Conservation (phyloP, 148 eudicot genomes). For the Camellia sinensis region DNA sequence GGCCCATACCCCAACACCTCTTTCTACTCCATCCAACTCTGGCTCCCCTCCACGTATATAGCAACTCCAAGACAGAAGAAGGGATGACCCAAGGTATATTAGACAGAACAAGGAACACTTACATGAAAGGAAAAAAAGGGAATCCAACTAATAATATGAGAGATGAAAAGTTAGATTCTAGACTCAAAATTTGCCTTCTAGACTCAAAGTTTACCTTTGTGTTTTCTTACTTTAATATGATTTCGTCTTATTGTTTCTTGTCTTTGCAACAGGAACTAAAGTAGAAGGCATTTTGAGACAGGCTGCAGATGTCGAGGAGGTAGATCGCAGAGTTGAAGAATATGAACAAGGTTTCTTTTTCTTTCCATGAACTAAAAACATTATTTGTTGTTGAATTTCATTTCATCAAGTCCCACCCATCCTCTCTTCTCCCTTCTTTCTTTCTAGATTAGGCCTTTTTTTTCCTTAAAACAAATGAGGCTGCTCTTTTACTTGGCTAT, state of each 20-base stretch:
- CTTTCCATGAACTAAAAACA: neutral
- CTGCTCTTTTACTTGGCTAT: no score
- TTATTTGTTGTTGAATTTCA: neutral
- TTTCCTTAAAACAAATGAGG: no score
- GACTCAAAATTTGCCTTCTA: neutral
- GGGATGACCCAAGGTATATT: no score
- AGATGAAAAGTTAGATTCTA: neutral
- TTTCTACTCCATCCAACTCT: no score
- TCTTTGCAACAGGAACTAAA: slow-evolving; percentile 49
- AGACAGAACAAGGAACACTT: no score
- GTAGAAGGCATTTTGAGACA: slow-evolving; percentile 97
- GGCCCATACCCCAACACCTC: no score
- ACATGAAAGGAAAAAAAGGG: neutral
- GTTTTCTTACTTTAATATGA: neutral
- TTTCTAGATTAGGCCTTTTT: neutral
- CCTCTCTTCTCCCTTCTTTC: neutral
- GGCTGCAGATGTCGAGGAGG: slow-evolving; percentile 99
- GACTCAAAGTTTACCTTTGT: neutral
- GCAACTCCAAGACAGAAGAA: no score
- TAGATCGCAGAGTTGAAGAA: slow-evolving; percentile 89
- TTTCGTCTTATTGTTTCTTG: slow-evolving; percentile 9
- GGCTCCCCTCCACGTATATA: no score
- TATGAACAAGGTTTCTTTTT: slow-evolving; percentile 75
- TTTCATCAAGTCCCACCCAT: neutral
- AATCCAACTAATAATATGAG: neutral